These are phyloP conservation scores for Jacaranda mimosifolia DNA, from an alignment of 257 asterid species.

Conservation along the genomic window DNA sequence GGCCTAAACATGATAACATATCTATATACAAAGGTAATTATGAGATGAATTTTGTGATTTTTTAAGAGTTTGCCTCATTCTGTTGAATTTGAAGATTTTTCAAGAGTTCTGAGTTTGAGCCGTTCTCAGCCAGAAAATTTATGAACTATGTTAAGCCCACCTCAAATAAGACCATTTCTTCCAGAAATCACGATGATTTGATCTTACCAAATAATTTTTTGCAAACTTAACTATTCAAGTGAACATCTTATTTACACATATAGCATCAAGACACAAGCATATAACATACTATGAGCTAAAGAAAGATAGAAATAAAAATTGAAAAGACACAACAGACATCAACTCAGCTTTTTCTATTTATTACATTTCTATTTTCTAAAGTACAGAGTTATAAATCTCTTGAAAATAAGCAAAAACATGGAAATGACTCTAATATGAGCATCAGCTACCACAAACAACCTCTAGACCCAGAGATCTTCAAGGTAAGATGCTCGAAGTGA, in stretches of 20 bases:
- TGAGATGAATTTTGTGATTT: constrained; percentile 5
- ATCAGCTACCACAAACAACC: constrained; percentile 16
- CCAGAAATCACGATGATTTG: not conserved
- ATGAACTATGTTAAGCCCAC: not conserved
- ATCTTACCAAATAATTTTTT: not conserved
- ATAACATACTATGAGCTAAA: constrained; percentile 7
- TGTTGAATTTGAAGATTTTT: too few species aligned
- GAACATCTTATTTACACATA: not conserved
- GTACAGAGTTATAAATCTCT: not conserved
- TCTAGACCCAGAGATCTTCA: not conserved
- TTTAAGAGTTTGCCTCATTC: not conserved
- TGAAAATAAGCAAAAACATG: not conserved
- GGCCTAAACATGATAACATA: not conserved
- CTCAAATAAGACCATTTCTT: not conserved
- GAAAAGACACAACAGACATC: constrained; percentile 17
- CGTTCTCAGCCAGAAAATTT: not conserved
- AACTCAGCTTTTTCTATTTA: not conserved
- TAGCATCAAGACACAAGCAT: not conserved
- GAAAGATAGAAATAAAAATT: not conserved
- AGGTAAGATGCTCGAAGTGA: not conserved
- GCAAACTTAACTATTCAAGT: constrained; percentile 12
- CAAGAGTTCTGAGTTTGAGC: too few species aligned
- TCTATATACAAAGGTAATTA: not conserved
- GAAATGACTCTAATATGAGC: not conserved
- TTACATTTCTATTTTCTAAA: not conserved